Base-by-base conservation (phyloP, 257 asterid genomes). In the Ophiorrhiza pumila region DNA sequence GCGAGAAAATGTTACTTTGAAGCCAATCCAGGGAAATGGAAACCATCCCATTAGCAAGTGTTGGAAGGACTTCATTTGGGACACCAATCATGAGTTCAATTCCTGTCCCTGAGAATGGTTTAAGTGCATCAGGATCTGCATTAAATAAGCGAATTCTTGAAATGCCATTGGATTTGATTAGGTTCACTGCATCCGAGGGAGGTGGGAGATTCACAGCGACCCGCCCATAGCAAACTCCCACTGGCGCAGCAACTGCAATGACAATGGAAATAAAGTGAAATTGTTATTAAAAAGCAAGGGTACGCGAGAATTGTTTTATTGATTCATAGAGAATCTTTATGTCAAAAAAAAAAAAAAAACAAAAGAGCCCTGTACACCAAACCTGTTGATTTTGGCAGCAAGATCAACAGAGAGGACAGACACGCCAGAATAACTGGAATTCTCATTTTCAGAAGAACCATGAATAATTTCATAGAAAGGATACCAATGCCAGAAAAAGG, bases 161-260 rank as follows among this genome's bases (percentile, higher is more conserved):
- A 37, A 88, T 87, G 37, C 85, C 84, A 68, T 84, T 88, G 80
- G 88, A 80, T 65, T 71, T 63, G 53, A 88, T 78, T 74, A 90
- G 85, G 74, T 50, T 62, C 76, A 81, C 73, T 17, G 78, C 90
- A 50, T 76, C 74, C 0, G 87, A 45, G 37, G 95, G 68, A 0
- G 83, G 85, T 45, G 90, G 95, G 20, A 87, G 80, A 82, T 90
- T 84, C 77, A 42, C 76, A 4, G 85, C 90, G 1, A 84, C 83
- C 0, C 84, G 88, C 61, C 95, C 91, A 71, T 85, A 90, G 82
- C 95, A 88, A 22, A 90, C 86, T 76, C 96, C 96, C 3, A 90
- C 80, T 1, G 87, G 85, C n/a, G 82, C 84, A n/a, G 85, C 85
- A 22, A 55, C 86, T 85, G 81, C 43, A 59, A 64, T n/a, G 58